Evolutionary conservation across 1,284 basidiomycete species (phyloP).

Genomic region (Dichomitus squalens): DNA sequence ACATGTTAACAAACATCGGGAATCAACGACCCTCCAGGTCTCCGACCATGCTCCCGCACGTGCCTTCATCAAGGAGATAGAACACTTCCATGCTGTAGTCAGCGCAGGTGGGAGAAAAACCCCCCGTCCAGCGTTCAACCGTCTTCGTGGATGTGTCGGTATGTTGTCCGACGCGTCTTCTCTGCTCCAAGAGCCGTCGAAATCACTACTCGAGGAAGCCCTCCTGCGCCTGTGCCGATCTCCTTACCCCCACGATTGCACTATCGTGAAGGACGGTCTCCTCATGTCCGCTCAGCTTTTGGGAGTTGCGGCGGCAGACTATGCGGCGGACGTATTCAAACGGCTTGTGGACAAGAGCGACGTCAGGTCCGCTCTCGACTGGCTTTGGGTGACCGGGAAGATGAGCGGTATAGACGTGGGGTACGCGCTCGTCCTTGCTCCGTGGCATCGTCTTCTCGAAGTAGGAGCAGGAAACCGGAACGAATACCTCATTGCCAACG

Average conservation of each 20-base stretch:
- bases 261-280: background rate
- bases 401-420: constrained; percentile 45
- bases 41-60: background rate
- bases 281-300: background rate
- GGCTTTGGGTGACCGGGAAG: constrained; percentile 50
- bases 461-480: constrained; percentile 32
- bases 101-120: background rate
- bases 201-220: constrained; percentile 1
- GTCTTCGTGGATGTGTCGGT: background rate
- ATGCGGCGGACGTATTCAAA: constrained; percentile 24
- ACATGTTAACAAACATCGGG: background rate
- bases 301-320: background rate
- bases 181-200: background rate
- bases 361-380: constrained; percentile 31
- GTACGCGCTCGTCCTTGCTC: background rate
- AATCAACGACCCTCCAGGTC: background rate
- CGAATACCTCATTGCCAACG: background rate
- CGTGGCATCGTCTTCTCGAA: constrained; percentile 52
- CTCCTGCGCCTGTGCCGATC: constrained; percentile 6
- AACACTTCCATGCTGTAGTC: background rate
- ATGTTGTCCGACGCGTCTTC: background rate
- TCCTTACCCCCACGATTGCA: background rate
- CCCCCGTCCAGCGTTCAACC: background rate
- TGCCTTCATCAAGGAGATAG: background rate
- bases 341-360: constrained; percentile 8